Percentiles rank a stretch among this genome's conserved stretches.
Evolutionary conservation across 257 asterid genomes (phyloP).

Genomic region (Leptodermis oblonga): DNA sequence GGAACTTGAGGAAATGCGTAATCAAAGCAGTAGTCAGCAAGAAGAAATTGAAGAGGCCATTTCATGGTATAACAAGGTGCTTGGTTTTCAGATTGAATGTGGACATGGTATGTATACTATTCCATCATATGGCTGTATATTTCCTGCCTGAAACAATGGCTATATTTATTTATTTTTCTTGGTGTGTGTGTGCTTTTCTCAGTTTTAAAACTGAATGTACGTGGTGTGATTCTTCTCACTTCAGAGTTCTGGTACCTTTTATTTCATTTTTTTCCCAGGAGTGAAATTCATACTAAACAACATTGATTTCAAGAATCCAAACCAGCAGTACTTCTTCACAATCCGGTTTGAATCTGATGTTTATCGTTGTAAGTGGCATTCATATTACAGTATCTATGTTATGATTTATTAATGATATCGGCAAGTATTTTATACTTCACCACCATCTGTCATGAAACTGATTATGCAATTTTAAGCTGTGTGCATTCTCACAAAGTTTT

Average conservation of each 20-base stretch:
- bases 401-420: neutral
- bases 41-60: slow-evolving; percentile 77
- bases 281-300: slow-evolving; percentile 79
- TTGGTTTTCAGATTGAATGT: slow-evolving; percentile 82
- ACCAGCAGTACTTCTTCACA: slow-evolving; percentile 65
- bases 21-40: slow-evolving; percentile 39
- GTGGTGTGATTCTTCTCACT: slow-evolving; percentile 10
- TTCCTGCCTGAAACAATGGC: neutral
- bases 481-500: neutral
- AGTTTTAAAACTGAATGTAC: neutral
- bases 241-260: slow-evolving; percentile 2
- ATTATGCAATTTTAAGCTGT: slow-evolving; percentile 59
- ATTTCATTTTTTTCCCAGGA: slow-evolving; percentile 38
- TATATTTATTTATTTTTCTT: neutral
- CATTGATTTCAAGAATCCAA: slow-evolving; percentile 50
- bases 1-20: slow-evolving; percentile 47
- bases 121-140: neutral
- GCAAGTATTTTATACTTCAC: slow-evolving; percentile 38
- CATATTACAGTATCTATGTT: neutral
- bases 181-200: neutral
- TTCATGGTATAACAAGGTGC: slow-evolving; percentile 80
- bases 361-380: slow-evolving; percentile 59
- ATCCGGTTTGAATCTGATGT: slow-evolving; percentile 66
- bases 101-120: slow-evolving; percentile 58
- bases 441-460: slow-evolving; percentile 60